phyloP scores from a whole-genome alignment of 2,329 filamentous ascomycete genomes.

The Xylariomycetidae sp. region DNA sequence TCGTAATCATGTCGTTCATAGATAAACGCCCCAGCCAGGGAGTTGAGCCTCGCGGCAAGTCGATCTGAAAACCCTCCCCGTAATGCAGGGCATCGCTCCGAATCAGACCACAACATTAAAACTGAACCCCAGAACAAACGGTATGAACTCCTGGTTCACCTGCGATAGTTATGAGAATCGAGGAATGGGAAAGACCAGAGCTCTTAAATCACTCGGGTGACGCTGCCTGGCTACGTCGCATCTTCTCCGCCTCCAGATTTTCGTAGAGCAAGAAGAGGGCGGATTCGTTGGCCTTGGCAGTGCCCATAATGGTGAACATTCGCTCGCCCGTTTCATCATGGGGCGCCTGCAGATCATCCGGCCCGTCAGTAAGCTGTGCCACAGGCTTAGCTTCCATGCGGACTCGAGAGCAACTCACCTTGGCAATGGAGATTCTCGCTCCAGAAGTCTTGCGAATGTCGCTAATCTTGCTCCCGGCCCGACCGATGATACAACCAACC shows the following conservation, averaged over 20 bases:
- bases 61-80: constrained; percentile 50
- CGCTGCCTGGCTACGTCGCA: constrained; percentile 82
- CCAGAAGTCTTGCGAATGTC: constrained; percentile 97
- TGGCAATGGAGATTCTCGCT: constrained; percentile 95
- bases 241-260: constrained; percentile 98
- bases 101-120: constrained; percentile 45
- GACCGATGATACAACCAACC: constrained; percentile 98
- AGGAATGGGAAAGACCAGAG: too few species aligned
- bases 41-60: constrained; percentile 59
- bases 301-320: constrained; percentile 99
- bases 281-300: constrained; percentile 87
- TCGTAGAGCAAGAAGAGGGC: constrained; percentile 95
- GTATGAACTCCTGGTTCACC: constrained; percentile 27
- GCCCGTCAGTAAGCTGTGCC: too few species aligned
- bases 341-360: constrained; percentile 61
- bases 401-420: constrained; percentile 51
- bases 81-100: constrained; percentile 40
- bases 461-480: constrained; percentile 93
- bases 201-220: constrained; percentile 42
- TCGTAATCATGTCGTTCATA: constrained; percentile 41
- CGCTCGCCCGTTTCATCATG: constrained; percentile 97
- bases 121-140: constrained; percentile 29
- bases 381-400: too few species aligned
- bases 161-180: too few species aligned
- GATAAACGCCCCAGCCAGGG: constrained; percentile 38